These are phyloP conservation scores for Penicillium silybi DNA, from an alignment of 495 filamentous ascomycete species.

Conservation along the genomic window DNA sequence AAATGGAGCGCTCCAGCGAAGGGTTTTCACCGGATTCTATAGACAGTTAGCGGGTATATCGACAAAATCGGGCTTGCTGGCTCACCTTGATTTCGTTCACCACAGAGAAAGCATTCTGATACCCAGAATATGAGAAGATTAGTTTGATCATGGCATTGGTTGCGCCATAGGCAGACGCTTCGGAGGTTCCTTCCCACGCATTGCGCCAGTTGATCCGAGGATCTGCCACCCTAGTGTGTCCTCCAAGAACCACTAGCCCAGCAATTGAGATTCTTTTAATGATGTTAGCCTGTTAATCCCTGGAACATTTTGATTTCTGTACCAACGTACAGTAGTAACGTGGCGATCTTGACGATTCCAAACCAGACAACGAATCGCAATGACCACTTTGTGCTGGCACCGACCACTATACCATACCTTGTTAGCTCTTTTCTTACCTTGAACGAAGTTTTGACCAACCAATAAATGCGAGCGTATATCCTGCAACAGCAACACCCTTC, in stretches of 20 bases:
- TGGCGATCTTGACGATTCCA: slow-evolving; percentile 52
- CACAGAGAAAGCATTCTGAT: slow-evolving; percentile 59
- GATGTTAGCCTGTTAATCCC: not conserved
- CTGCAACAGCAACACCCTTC: slow-evolving; percentile 60
- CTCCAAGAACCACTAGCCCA: slow-evolving; percentile 58
- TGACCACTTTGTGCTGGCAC: slow-evolving; percentile 53
- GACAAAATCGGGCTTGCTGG: not conserved
- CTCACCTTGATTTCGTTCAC: slow-evolving; percentile 60
- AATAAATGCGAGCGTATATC: slow-evolving; percentile 52
- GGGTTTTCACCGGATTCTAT: slow-evolving; percentile 56
- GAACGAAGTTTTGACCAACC: slow-evolving; percentile 10
- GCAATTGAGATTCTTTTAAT: slow-evolving; percentile 48
- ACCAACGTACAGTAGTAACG: slow-evolving; percentile 50
- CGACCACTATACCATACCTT: slow-evolving; percentile 37
- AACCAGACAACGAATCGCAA: slow-evolving; percentile 52
- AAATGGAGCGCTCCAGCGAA: slow-evolving; percentile 47
- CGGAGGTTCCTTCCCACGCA: slow-evolving; percentile 49
- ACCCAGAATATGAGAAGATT: slow-evolving; percentile 61
- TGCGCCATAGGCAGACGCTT: slow-evolving; percentile 49
- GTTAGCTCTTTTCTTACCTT: not conserved
- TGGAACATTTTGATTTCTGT: not conserved
- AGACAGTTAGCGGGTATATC: not conserved
- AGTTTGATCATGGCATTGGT: slow-evolving; percentile 60
- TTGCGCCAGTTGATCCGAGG: slow-evolving; percentile 56
- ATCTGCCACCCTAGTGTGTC: slow-evolving; percentile 51